Percentiles rank a stretch among this genome's conserved stretches.
Evolutionary conservation across 2,329 filamentous ascomycete genomes (phyloP).

Genomic region (Stenocarpella maydis): DNA sequence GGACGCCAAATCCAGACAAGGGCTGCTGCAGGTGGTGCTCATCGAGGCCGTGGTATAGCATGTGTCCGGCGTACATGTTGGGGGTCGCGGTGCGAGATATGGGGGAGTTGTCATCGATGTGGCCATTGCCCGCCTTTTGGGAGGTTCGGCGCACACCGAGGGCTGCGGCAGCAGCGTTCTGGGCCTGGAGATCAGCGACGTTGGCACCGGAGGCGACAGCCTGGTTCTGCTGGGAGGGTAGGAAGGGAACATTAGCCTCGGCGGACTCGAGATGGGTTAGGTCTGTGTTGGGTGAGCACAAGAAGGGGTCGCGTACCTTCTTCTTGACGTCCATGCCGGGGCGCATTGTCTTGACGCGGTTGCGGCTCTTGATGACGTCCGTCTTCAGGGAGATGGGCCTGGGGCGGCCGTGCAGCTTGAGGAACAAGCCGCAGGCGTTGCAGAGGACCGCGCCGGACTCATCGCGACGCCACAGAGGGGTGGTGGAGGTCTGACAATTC

Average conservation of each 20-base stretch:
- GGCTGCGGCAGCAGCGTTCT: constrained; percentile 59
- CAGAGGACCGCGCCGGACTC: constrained; percentile 95
- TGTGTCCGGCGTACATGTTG: constrained; percentile 75
- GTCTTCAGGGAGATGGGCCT: constrained; percentile 97
- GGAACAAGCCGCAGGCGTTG: constrained; percentile 97
- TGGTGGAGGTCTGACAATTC: constrained; percentile 95
- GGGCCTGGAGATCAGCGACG: constrained; percentile 65
- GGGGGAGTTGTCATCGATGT: constrained; percentile 79
- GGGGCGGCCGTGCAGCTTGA: constrained; percentile 93
- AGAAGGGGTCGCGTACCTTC: constrained; percentile 68
- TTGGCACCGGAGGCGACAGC: constrained; percentile 57
- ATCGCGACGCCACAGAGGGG: constrained; percentile 96
- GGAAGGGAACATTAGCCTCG: constrained; percentile 31
- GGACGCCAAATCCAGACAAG: constrained; percentile 58
- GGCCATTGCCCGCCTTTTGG: constrained; percentile 76
- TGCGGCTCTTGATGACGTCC: constrained; percentile 99
- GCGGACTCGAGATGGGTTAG: constrained; percentile 16
- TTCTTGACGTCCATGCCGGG: constrained; percentile 82
- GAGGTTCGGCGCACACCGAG: constrained; percentile 66
- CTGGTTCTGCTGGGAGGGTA: constrained; percentile 45
- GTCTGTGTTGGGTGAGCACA: constrained; percentile 25
- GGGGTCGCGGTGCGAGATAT: constrained; percentile 83
- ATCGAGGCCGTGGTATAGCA: constrained; percentile 82
- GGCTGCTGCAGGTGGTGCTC: constrained; percentile 72
- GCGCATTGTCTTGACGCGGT: constrained; percentile 89